Evolutionary conservation across 2,329 filamentous ascomycete genomes (phyloP).

Genomic region (Raffaelea albimanens): DNA sequence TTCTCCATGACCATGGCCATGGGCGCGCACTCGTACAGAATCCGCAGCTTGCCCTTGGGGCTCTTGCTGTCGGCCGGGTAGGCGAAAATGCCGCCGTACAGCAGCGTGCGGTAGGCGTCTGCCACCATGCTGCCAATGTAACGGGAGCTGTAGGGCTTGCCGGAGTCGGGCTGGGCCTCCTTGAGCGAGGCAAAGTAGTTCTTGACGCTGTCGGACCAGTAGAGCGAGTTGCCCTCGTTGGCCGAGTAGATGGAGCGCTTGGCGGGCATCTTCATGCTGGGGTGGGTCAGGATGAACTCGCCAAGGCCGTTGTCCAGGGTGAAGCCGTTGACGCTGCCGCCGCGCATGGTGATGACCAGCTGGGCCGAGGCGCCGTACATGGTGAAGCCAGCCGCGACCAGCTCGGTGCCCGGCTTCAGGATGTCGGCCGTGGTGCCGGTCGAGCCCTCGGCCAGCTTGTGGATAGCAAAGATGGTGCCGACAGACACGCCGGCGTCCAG

Average conservation of each 20-base stretch:
- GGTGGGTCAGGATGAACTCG: slow-evolving; percentile 98
- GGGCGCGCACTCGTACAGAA: slow-evolving; percentile 95
- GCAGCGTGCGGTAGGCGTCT: slow-evolving; percentile 87
- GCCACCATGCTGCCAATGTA: slow-evolving; percentile 99
- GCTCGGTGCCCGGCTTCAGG: slow-evolving; percentile 78
- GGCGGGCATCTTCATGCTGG: slow-evolving; percentile 80
- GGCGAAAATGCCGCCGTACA: slow-evolving; percentile 95
- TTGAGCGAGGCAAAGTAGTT: slow-evolving; percentile 87
- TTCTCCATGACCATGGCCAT: slow-evolving; percentile 99
- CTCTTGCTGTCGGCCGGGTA: slow-evolving; percentile 98
- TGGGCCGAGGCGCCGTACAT: slow-evolving; percentile 98
- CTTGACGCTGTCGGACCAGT: slow-evolving; percentile 86
- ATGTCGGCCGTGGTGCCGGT: slow-evolving; percentile 74
- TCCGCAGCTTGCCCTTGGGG: slow-evolving; percentile 94
- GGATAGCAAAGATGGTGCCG: slow-evolving; percentile 92
- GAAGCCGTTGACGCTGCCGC: slow-evolving; percentile 88
- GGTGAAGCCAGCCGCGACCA: slow-evolving; percentile 94
- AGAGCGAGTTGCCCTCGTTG: slow-evolving; percentile 96
- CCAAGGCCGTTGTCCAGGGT: slow-evolving; percentile 93
- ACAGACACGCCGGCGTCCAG: slow-evolving; percentile 95
- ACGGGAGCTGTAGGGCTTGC: slow-evolving; percentile 86
- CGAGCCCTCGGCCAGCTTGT: slow-evolving; percentile 74
- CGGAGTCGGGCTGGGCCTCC: slow-evolving; percentile 53
- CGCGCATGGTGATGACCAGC: slow-evolving; percentile 94
- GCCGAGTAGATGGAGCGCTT: slow-evolving; percentile 86